These are phyloP conservation scores for Dissophora ornata DNA, from an alignment of 192 early-diverging fungal species.

Conservation along the genomic window DNA sequence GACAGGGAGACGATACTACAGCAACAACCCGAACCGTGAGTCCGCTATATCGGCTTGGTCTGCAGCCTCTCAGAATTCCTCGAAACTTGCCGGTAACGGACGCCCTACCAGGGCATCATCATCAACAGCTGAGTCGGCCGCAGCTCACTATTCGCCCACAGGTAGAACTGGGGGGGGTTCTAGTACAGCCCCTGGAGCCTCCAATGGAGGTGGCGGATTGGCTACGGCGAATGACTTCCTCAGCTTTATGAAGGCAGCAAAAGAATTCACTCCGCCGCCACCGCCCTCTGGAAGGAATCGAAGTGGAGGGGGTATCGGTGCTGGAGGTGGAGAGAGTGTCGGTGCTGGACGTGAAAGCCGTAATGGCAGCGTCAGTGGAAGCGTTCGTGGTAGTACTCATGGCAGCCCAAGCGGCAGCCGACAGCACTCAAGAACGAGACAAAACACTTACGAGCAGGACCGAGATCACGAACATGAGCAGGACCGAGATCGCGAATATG, in stretches of 20 bases:
- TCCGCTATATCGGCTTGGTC: constrained; percentile 19
- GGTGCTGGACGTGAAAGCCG: too few relatives aligned
- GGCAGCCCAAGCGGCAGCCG: constrained; percentile 6
- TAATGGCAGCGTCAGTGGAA: neutral
- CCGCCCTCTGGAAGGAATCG: neutral
- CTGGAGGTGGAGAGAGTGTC: neutral
- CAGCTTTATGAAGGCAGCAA: constrained; percentile 17
- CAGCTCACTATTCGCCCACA: neutral
- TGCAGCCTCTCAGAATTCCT: constrained; percentile 7
- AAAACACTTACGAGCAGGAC: neutral
- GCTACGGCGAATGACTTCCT: constrained; percentile 28
- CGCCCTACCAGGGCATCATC: neutral
- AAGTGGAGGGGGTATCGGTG: too few relatives aligned
- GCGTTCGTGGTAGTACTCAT: neutral
- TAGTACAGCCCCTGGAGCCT: too few relatives aligned
- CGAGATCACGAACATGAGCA: neutral
- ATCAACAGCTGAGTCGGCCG: neutral
- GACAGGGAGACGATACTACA: neutral
- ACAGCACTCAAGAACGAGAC: neutral
- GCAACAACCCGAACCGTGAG: constrained; percentile 2
- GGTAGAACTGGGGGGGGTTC: too few relatives aligned
- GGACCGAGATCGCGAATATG: neutral
- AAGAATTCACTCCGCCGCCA: constrained; percentile 13
- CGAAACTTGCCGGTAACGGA: neutral
- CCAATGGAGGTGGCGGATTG: neutral